Evolutionary conservation across 2,329 filamentous ascomycete genomes (phyloP).

Genomic region (Teratosphaeria destructans): DNA sequence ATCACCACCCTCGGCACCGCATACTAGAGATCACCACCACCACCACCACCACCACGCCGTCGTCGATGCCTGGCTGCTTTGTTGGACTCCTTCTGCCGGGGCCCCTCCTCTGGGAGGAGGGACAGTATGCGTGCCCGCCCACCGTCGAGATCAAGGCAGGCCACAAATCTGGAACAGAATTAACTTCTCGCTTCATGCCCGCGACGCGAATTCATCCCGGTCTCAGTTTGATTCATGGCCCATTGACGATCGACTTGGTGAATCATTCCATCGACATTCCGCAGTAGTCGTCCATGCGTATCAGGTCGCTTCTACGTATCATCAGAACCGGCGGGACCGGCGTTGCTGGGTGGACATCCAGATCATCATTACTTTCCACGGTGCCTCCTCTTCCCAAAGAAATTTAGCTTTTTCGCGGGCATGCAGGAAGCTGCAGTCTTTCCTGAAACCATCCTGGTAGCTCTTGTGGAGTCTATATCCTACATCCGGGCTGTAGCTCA

Average conservation of each 20-base stretch:
- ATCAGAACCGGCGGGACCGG: not conserved
- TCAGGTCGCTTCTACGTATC: not conserved
- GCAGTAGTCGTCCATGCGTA: not conserved
- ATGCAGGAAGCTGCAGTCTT: not conserved
- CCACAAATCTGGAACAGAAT: not conserved
- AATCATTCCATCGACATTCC: not conserved
- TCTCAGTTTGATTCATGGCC: not conserved
- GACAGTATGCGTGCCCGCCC: not conserved
- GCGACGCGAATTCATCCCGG: not conserved
- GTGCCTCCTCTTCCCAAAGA: not conserved
- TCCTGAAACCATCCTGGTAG: not conserved
- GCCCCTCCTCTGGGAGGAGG: not conserved
- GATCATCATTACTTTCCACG: not conserved
- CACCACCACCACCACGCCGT: not conserved
- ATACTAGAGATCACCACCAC: not conserved
- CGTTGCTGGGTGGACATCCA: not conserved
- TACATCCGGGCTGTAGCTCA: not conserved
- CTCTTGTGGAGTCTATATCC: not conserved
- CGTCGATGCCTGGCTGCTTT: not conserved
- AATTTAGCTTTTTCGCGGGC: not conserved
- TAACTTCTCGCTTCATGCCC: not conserved
- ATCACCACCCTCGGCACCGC: not conserved
- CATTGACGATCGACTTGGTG: not conserved
- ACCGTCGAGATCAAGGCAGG: not conserved
- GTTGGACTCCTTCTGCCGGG: not conserved